Evolutionary conservation across 2,329 filamentous ascomycete species (phyloP).

Genomic region (Boeremia lycopersici): DNA sequence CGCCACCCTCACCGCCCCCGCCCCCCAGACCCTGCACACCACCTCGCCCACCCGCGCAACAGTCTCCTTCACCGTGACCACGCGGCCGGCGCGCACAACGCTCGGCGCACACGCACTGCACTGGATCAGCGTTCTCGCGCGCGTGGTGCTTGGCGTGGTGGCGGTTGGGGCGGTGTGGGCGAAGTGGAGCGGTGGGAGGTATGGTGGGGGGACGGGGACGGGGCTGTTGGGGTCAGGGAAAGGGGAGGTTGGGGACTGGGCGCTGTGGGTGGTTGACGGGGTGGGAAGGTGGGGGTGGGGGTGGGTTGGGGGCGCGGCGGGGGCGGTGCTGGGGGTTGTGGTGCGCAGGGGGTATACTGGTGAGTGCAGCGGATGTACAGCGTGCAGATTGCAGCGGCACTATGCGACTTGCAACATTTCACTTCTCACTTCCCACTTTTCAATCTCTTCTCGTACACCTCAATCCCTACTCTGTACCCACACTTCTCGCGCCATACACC

Average conservation of each 20-base stretch:
- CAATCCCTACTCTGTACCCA: too few relatives aligned
- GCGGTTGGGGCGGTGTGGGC: constrained; percentile 47
- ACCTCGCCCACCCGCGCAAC: constrained; percentile 73
- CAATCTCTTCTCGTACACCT: too few relatives aligned
- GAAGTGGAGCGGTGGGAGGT: constrained; percentile 45
- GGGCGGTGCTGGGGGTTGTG: constrained; percentile 52
- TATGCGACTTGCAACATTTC: too few relatives aligned
- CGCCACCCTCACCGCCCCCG: constrained; percentile 35
- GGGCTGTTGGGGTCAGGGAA: constrained; percentile 49
- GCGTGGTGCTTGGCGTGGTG: constrained; percentile 51
- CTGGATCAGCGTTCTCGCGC: constrained; percentile 52
- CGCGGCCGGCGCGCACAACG: constrained; percentile 62
- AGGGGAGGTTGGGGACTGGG: constrained; percentile 23
- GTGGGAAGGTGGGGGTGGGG: constrained; percentile 53
- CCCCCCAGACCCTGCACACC: constrained; percentile 31
- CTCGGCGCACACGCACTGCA: constrained; percentile 54
- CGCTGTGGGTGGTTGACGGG: constrained; percentile 46
- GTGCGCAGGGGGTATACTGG: constrained; percentile 59
- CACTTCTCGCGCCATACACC: too few relatives aligned
- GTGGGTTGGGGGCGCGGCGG: constrained; percentile 49
- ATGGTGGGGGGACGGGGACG: constrained; percentile 51
- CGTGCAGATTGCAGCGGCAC: too few relatives aligned
- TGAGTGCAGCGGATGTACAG: too few relatives aligned
- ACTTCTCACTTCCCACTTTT: too few relatives aligned
- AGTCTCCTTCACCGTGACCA: constrained; percentile 91